Evolutionary conservation across 2,329 filamentous ascomycete genomes (phyloP).

Genomic region (Scytalidium lignicola): DNA sequence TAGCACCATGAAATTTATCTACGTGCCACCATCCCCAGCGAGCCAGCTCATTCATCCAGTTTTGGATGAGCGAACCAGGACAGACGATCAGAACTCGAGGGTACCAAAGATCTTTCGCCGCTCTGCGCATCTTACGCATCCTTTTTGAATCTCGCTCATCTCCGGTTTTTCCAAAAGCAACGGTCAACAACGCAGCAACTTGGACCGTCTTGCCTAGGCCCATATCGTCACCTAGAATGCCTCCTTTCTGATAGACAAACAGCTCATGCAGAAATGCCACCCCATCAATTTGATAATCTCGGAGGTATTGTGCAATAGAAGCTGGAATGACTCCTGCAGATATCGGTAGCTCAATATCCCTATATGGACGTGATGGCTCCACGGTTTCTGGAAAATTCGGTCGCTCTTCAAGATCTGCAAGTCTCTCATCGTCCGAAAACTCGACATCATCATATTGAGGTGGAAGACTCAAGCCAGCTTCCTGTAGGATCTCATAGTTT

Average conservation of each 20-base stretch:
- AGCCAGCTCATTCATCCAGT: conserved; percentile 82
- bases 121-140: conserved; percentile 77
- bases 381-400: conserved; percentile 60
- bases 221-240: conserved; percentile 92
- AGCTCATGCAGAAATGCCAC: conserved; percentile 79
- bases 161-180: conserved; percentile 88
- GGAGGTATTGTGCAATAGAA: conserved; percentile 83
- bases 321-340: conserved; percentile 82
- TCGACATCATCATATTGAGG: conserved; percentile 71
- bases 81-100: conserved; percentile 81
- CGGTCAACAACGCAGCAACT: conserved; percentile 85
- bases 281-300: conserved; percentile 86
- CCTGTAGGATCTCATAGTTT: conserved; percentile 51
- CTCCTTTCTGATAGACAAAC: conserved; percentile 88
- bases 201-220: conserved; percentile 96
- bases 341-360: conserved; percentile 68
- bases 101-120: conserved; percentile 62
- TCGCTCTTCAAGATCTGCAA: conserved; percentile 60
- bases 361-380: conserved; percentile 63
- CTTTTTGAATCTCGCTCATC: conserved; percentile 80
- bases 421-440: conserved; percentile 65
- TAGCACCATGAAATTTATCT: conserved; percentile 70
- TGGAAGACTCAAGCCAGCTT: conserved; percentile 68
- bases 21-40: conserved; percentile 97
- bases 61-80: conserved; percentile 80